phyloP scores from a whole-genome alignment of 2,329 filamentous ascomycete species.

The Trichoderma cornu-damae region DNA sequence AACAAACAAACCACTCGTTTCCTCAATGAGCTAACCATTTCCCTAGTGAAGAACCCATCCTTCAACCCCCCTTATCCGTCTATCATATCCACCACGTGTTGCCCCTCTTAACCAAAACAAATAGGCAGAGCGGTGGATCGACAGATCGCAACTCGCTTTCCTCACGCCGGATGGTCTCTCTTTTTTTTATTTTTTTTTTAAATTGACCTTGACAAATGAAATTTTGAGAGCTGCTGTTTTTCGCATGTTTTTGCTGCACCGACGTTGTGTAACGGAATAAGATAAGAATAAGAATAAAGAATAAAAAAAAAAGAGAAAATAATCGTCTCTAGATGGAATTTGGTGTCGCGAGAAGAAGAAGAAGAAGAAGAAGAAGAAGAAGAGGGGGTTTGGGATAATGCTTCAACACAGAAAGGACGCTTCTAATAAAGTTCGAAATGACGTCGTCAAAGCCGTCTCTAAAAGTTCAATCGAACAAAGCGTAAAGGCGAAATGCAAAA shows the following conservation, averaged over 20 bases:
- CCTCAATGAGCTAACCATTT: slow-evolving; percentile 9
- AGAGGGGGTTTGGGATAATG: background rate
- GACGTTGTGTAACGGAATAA: background rate
- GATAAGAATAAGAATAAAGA: too few relatives aligned
- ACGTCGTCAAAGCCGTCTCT: slow-evolving; percentile 8
- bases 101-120: background rate
- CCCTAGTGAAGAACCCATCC: slow-evolving; percentile 4
- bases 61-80: background rate
- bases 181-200: too few relatives aligned
- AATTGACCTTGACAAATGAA: slow-evolving; percentile 8
- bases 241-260: background rate
- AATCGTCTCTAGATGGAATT: background rate
- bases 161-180: too few relatives aligned
- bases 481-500: slow-evolving; percentile 2
- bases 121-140: background rate
- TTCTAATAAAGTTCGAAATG: slow-evolving; percentile 1
- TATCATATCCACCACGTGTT: background rate
- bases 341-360: background rate
- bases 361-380: background rate
- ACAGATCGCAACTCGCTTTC: background rate
- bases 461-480: background rate
- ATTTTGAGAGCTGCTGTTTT: background rate
- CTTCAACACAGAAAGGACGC: background rate
- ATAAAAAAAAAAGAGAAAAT: background rate
- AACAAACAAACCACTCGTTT: background rate